These are phyloP conservation scores for Fraxinus latifolia DNA, from an alignment of 305 asterid genomes.

Conservation along the genomic window DNA sequence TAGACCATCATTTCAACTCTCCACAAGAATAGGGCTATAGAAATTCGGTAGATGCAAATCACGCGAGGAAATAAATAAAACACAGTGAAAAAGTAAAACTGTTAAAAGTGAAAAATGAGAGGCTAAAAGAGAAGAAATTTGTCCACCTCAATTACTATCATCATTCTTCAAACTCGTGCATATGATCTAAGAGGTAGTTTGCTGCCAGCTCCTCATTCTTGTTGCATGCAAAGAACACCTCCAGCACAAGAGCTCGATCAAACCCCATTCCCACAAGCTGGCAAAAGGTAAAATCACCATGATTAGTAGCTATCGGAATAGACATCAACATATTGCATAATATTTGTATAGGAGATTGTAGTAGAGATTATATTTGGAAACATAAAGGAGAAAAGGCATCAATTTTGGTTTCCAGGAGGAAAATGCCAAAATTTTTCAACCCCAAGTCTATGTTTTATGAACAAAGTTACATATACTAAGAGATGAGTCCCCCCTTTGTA, in stretches of 20 bases:
- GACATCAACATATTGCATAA: neutral
- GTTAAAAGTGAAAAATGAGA: neutral
- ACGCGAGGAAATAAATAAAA: neutral
- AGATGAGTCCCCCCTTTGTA: neutral
- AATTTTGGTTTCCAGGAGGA: neutral
- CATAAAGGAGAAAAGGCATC: neutral
- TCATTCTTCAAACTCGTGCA: conserved; percentile 68
- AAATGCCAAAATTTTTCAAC: neutral
- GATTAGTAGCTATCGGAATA: neutral
- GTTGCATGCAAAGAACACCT: conserved; percentile 83
- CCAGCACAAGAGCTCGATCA: conserved; percentile 59
- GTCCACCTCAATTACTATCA: conserved; percentile 9
- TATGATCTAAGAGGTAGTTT: conserved; percentile 80
- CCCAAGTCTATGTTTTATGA: neutral
- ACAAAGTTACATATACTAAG: neutral
- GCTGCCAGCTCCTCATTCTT: conserved; percentile 83
- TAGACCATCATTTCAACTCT: neutral
- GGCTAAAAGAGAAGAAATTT: neutral
- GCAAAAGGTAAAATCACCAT: neutral
- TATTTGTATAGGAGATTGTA: neutral
- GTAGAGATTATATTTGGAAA: neutral
- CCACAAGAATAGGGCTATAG: neutral
- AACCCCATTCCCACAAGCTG: conserved; percentile 96
- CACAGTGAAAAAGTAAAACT: neutral
- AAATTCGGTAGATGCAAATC: neutral